Percentiles rank a stretch among this genome's conserved stretches.
Conservation (phyloP, 202 grass and related monocot genomes). For the Saccharum hybrid region DNA sequence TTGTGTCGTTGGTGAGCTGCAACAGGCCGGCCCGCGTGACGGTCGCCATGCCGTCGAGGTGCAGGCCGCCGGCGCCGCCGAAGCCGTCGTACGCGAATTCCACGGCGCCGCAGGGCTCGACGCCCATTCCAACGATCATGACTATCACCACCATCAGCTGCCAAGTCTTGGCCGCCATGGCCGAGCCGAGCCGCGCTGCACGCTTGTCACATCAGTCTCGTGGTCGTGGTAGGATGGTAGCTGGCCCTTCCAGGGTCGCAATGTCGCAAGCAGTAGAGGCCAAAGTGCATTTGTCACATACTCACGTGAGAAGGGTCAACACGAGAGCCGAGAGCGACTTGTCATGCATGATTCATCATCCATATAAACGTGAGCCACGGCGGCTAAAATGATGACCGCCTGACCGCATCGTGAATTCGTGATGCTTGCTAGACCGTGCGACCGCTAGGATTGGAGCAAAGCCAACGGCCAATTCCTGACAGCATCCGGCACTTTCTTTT, state of each 20-base stretch:
- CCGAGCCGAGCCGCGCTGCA: neutral
- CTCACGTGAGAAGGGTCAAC: neutral
- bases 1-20: conserved; percentile 63
- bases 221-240: too few relatives aligned
- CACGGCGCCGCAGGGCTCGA: neutral
- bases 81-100: conserved; percentile 63
- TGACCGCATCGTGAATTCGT: too few relatives aligned
- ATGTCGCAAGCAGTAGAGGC: too few relatives aligned
- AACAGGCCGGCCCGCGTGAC: conserved; percentile 58
- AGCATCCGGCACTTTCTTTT: too few relatives aligned
- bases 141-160: neutral
- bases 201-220: neutral
- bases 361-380: too few relatives aligned
- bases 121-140: neutral
- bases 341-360: too few relatives aligned
- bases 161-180: conserved; percentile 4
- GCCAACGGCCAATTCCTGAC: too few relatives aligned
- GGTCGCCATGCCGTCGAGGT: conserved; percentile 48
- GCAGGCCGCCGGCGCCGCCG: conserved; percentile 25
- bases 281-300: too few relatives aligned
- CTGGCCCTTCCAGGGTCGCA: too few relatives aligned
- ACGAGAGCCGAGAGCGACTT: neutral
- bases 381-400: too few relatives aligned
- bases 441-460: too few relatives aligned
- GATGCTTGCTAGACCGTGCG: too few relatives aligned